A percentile compares a stretch with the other conserved stretches of the same genome.
phyloP scores from a whole-genome alignment of 2,329 filamentous ascomycete species.

The Calonectria montana region DNA sequence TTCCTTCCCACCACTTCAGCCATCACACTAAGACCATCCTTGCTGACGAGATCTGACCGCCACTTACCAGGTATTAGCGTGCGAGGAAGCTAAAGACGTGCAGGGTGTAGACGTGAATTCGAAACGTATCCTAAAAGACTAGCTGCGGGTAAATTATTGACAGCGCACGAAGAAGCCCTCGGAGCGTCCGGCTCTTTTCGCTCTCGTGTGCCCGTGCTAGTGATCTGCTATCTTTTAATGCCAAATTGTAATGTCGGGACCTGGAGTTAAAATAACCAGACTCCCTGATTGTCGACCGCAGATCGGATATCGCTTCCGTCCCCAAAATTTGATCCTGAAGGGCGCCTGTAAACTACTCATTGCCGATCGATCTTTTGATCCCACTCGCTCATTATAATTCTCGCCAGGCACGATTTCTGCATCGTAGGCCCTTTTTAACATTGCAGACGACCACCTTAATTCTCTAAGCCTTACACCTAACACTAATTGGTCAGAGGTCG shows the following conservation, averaged over 20 bases:
- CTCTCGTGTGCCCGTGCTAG: not conserved
- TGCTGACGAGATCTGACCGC: not conserved
- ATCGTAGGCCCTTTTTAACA: not conserved
- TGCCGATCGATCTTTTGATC: constrained; percentile 3
- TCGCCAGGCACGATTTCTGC: not conserved
- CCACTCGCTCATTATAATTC: constrained; percentile 5
- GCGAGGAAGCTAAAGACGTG: not conserved
- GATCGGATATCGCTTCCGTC: not conserved
- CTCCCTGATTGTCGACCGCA: not conserved
- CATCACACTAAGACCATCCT: not conserved
- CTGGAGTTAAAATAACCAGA: constrained; percentile 5
- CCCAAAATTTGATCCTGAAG: not conserved
- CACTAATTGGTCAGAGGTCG: not conserved
- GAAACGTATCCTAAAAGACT: constrained; percentile 7
- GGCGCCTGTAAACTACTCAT: constrained; percentile 2
- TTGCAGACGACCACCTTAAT: not conserved
- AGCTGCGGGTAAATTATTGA: not conserved
- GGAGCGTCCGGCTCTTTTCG: constrained; percentile 5
- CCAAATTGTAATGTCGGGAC: not conserved
- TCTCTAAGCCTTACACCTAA: not conserved
- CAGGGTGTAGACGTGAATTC: not conserved
- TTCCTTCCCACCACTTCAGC: not conserved
- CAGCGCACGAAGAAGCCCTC: constrained; percentile 5
- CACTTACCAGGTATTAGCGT: constrained; percentile 1
- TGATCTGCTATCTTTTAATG: not conserved